Evolutionary conservation across 768 basidiomycete species (phyloP).

Genomic region (Podaxis sp.): DNA sequence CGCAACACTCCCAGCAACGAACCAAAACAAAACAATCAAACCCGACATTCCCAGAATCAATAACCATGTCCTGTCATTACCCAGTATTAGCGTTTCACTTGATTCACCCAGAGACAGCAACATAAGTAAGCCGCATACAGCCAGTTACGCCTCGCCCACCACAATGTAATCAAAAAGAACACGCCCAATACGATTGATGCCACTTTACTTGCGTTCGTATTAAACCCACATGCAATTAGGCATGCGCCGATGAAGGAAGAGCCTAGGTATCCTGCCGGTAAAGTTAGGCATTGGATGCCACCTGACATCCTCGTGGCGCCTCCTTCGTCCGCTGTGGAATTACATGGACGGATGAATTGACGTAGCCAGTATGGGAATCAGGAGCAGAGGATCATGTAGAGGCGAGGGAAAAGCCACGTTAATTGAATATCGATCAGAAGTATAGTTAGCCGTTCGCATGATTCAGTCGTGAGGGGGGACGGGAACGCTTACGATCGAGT

Average conservation of each 20-base stretch:
- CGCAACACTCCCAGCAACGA: conserved; percentile 68
- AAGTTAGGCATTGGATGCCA: conserved; percentile 75
- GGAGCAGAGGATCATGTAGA: background rate
- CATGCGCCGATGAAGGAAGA: conserved; percentile 83
- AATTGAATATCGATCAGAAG: background rate
- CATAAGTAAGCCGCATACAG: conserved; percentile 41
- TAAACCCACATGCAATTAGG: conserved; percentile 84
- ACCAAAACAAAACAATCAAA: conserved; percentile 80
- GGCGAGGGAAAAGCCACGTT: background rate
- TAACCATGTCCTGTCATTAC: conserved; percentile 58
- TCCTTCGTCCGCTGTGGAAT: conserved; percentile 74
- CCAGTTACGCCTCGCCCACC: conserved; percentile 79
- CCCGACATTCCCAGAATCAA: conserved; percentile 78
- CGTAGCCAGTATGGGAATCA: background rate
- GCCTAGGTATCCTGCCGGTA: conserved; percentile 80
- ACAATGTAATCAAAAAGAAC: conserved; percentile 86
- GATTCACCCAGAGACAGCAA: background rate
- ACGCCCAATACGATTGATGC: conserved; percentile 74
- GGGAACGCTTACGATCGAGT: conserved; percentile 66
- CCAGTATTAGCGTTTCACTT: background rate
- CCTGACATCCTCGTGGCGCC: conserved; percentile 86
- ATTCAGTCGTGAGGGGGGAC: background rate
- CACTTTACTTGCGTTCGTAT: conserved; percentile 85
- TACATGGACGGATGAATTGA: background rate
- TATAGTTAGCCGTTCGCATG: background rate